phyloP scores from a whole-genome alignment of 148 eudicot genomes.

The Polygonum aviculare region DNA sequence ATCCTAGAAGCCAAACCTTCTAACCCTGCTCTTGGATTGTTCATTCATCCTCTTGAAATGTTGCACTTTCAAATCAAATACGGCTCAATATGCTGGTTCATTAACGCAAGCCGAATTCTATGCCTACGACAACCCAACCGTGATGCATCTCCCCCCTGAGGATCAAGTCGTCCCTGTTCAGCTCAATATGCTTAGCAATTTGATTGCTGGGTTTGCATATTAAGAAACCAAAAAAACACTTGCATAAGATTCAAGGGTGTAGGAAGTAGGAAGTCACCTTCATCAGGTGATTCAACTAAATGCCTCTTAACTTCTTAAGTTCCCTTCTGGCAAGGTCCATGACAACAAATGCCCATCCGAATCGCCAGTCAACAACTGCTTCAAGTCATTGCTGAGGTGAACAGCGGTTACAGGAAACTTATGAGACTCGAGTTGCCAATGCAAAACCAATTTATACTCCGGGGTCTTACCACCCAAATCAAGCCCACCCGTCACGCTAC shows the following conservation, averaged over 20 bases:
- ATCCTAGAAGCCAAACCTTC: background rate
- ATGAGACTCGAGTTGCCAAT: slow-evolving; percentile 72
- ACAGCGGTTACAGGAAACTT: slow-evolving; percentile 83
- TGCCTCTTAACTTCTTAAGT: slow-evolving; percentile 44
- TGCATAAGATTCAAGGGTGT: background rate
- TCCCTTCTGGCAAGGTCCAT: slow-evolving; percentile 79
- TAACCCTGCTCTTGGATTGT: background rate
- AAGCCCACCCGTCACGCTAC: slow-evolving; percentile 32
- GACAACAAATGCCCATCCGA: slow-evolving; percentile 72
- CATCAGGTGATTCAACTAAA: slow-evolving; percentile 33
- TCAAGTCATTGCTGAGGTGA: slow-evolving; percentile 58
- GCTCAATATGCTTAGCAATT: too few species aligned
- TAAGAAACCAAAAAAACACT: background rate
- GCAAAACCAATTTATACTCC: slow-evolving; percentile 62
- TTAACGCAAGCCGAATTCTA: background rate
- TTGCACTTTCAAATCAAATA: background rate
- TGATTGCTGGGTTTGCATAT: background rate
- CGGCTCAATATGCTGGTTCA: background rate
- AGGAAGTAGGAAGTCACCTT: slow-evolving; percentile 9
- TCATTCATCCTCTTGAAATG: too few species aligned
- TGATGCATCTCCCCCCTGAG: background rate
- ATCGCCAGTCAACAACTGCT: slow-evolving; percentile 86
- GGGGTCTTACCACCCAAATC: slow-evolving; percentile 42
- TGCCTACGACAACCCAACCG: background rate
- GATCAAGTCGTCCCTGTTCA: background rate